Percentiles rank a stretch among this genome's conserved stretches.
phyloP scores from a whole-genome alignment of 1,284 basidiomycete species.

The Cutaneotrichosporon mucoides region DNA sequence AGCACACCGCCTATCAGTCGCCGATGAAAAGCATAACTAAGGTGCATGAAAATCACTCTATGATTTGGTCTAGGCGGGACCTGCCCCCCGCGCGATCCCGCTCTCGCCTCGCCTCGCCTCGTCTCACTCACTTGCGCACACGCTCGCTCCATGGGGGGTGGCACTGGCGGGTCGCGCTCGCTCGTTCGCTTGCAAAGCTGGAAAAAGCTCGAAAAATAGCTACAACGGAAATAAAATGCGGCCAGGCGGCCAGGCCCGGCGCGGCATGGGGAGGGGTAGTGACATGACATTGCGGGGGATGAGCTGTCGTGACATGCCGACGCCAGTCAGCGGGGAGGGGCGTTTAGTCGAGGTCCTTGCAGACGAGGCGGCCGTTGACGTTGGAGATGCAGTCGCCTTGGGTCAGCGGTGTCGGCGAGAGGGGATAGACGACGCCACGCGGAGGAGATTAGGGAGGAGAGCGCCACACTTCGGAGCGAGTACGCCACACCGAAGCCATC shows the following conservation, averaged over 20 bases:
- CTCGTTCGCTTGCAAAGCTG: too few relatives aligned
- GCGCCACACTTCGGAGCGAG: too few relatives aligned
- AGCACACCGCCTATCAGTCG: too few relatives aligned
- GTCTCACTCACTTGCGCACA: too few relatives aligned
- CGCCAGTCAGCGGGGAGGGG: neutral
- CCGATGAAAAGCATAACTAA: too few relatives aligned
- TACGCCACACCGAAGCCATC: too few relatives aligned
- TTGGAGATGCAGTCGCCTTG: neutral
- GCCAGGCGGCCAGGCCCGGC: neutral
- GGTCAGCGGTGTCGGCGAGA: neutral
- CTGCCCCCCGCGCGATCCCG: neutral
- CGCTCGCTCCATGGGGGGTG: too few relatives aligned
- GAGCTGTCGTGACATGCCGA: too few relatives aligned
- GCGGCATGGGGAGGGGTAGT: too few relatives aligned
- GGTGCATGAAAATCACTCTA: neutral
- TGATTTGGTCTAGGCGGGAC: conserved; percentile 1
- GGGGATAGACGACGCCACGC: neutral
- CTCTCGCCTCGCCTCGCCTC: neutral
- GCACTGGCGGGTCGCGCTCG: too few relatives aligned
- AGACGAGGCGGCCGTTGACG: neutral
- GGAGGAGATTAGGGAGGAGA: too few relatives aligned
- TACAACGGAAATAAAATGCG: neutral
- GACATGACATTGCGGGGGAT: too few relatives aligned
- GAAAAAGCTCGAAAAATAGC: neutral
- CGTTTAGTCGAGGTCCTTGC: neutral